Base-by-base conservation (phyloP, 164 flowering plant genomes). In the Nelumbo lutea region DNA sequence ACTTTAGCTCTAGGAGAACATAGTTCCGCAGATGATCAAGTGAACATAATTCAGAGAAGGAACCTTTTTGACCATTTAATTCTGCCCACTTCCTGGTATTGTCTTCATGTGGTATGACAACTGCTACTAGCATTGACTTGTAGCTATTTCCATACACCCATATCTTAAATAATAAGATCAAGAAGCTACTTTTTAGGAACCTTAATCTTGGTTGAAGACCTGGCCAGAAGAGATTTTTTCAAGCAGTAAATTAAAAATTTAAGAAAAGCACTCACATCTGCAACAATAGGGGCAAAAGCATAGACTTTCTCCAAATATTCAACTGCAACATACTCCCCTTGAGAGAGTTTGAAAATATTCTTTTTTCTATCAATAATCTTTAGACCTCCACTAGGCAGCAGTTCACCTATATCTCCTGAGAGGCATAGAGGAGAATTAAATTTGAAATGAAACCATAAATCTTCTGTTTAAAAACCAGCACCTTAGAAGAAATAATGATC, bases 61-160 rank as follows among this genome's bases (percentile, higher is more conserved):
- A 77, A 61, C 82, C 84, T n/a, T 6, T 63, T 68, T 72, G 77
- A 55, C 97, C 93, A 66, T 85, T 84, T 50, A 57, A 61, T 27
- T 75, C 56, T 62, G 91, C 99, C 99, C 99, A 95, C 58, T 75
- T 85, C 69, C 74, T 76, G 46, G 89, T 74, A 68, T 74, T 76
- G 41, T 81, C 94, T 81, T 82, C 85, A 55, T 84, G 72, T 51
- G 87, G 91, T 7, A 89, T 87, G 15, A 92, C 90, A 41, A 95
- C 96, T 42, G 98, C 96, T 44, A 92, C 87, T 69, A 95, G 84
- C 79, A 70, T 76, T 3, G 98, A 88, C 84, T 87, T 86, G 74
- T 86, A 87, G 85, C 97, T 86, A 79, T 89, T 79, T 53, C 97
- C 98, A 65, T 89, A 95, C 9, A 95, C 86, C 99, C 99, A 95